Conservation (phyloP, 163 green algal genomes). For the Coccomyxa subellipsoidea region DNA sequence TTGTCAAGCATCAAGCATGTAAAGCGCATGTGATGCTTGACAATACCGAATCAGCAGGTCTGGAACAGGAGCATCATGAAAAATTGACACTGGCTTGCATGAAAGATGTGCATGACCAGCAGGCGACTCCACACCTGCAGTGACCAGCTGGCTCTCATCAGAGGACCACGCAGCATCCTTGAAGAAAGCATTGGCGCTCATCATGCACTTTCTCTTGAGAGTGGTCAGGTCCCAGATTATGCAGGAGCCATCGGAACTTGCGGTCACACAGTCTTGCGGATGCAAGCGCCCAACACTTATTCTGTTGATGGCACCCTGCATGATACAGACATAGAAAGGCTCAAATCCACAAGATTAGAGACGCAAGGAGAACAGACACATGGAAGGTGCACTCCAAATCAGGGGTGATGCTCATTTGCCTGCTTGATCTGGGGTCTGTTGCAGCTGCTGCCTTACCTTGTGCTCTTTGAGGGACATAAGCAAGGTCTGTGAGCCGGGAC, state of each 20-base stretch:
- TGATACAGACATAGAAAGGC: background rate
- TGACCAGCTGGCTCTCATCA: constrained; percentile 72
- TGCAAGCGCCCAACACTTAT: constrained; percentile 47
- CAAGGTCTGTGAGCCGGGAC: constrained; percentile 43
- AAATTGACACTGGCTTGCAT: background rate
- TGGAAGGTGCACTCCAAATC: background rate
- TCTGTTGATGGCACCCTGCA: constrained; percentile 55
- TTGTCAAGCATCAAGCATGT: too few relatives aligned
- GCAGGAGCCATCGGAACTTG: constrained; percentile 73
- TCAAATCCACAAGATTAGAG: background rate
- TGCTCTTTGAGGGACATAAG: constrained; percentile 85
- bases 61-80: too few relatives aligned
- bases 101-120: background rate
- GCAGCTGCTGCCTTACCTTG: constrained; percentile 25
- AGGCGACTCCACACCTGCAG: constrained; percentile 25
- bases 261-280: constrained; percentile 41
- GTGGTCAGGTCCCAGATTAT: constrained; percentile 85
- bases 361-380: background rate
- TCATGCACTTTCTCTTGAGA: constrained; percentile 59
- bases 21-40: too few relatives aligned
- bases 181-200: constrained; percentile 84
- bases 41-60: too few relatives aligned
- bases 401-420: too few relatives aligned
- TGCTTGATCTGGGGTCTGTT: too few relatives aligned
- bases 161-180: constrained; percentile 73